Evolutionary conservation across 768 basidiomycete species (phyloP).

Genomic region (Tulasnella calospora): DNA sequence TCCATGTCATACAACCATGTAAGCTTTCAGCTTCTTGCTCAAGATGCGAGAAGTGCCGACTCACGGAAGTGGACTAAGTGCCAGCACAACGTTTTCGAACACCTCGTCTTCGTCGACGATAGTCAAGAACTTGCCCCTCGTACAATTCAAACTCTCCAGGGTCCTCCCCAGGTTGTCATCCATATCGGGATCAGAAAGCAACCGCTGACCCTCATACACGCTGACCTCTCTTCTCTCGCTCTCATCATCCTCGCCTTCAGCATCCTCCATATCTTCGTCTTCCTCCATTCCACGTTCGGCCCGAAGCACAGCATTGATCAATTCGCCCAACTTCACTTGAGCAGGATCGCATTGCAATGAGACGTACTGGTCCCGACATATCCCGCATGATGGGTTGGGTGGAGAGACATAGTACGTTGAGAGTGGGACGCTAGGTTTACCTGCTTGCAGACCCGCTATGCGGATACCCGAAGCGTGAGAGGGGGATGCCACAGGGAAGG

Average conservation of each 20-base stretch:
- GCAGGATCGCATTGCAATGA: slow-evolving; percentile 68
- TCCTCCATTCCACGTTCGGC: slow-evolving; percentile 34
- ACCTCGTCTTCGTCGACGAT: slow-evolving; percentile 86
- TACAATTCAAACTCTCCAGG: slow-evolving; percentile 73
- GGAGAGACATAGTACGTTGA: slow-evolving; percentile 58
- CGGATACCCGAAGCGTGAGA: slow-evolving; percentile 36
- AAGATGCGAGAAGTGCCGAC: slow-evolving; percentile 35
- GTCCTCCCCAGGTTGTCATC: slow-evolving; percentile 81
- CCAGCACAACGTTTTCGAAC: slow-evolving; percentile 65
- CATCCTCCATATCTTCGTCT: slow-evolving; percentile 39
- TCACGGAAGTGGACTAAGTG: slow-evolving; percentile 64
- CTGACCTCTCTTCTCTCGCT: slow-evolving; percentile 57
- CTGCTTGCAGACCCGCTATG: slow-evolving; percentile 70
- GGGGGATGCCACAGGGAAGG: not conserved
- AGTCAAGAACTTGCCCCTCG: slow-evolving; percentile 77
- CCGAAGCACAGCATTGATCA: slow-evolving; percentile 65
- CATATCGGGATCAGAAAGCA: slow-evolving; percentile 90
- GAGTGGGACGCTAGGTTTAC: slow-evolving; percentile 70
- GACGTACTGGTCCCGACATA: slow-evolving; percentile 82
- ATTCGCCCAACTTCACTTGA: slow-evolving; percentile 61
- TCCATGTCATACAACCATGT: not conserved
- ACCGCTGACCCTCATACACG: slow-evolving; percentile 79
- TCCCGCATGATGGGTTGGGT: slow-evolving; percentile 74
- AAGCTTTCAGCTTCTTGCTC: slow-evolving; percentile 21
- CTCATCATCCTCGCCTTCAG: slow-evolving; percentile 37